These are phyloP conservation scores for Neocatenulostroma microsporum DNA, from an alignment of 2,329 filamentous ascomycete species.

Conservation along the genomic window DNA sequence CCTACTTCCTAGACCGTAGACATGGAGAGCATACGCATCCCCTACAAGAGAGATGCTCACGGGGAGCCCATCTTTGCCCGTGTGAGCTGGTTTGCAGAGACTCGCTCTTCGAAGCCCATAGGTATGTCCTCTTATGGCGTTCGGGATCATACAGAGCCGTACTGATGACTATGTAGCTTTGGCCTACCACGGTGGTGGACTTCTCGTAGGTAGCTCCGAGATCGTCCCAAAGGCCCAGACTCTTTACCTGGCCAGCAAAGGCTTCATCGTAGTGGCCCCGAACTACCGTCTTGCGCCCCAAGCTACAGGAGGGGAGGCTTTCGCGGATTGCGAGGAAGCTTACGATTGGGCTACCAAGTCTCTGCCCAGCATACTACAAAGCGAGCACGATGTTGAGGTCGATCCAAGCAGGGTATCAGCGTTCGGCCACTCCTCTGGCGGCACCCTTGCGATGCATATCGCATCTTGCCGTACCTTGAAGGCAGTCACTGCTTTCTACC, in stretches of 20 bases:
- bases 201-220: constrained; percentile 16
- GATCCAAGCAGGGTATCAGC: constrained; percentile 29
- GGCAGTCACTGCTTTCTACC: constrained; percentile 17
- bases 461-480: constrained; percentile 10
- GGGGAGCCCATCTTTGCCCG: constrained; percentile 12
- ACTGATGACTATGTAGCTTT: constrained; percentile 8
- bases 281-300: constrained; percentile 29
- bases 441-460: constrained; percentile 41
- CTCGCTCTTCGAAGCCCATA: constrained; percentile 8
- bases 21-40: constrained; percentile 13
- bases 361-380: constrained; percentile 15
- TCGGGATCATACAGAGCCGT: not conserved
- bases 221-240: constrained; percentile 16
- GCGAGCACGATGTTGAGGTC: constrained; percentile 15
- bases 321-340: constrained; percentile 30
- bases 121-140: constrained; percentile 6
- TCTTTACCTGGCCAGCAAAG: constrained; percentile 9
- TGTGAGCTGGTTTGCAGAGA: constrained; percentile 9
- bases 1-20: not conserved
- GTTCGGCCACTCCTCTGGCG: constrained; percentile 34
- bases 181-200: constrained; percentile 14
- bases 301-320: constrained; percentile 27
- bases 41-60: constrained; percentile 13
- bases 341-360: constrained; percentile 31
- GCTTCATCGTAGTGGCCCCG: constrained; percentile 18